phyloP scores from a whole-genome alignment of 768 basidiomycete species.

The Krasilnikovozyma curviuscula region DNA sequence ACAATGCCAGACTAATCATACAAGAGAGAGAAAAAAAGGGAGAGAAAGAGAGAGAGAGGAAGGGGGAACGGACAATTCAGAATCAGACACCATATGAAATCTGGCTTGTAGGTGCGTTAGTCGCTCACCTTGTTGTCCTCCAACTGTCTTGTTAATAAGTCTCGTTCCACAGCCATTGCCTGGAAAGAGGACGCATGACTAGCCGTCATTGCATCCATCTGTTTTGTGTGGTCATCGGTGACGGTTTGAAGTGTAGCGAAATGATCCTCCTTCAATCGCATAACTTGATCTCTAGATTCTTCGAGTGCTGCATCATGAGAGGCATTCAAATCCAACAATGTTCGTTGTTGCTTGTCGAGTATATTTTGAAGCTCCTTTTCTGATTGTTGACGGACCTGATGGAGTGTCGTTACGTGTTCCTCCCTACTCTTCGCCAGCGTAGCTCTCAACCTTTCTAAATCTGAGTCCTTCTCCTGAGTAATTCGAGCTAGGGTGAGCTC shows the following conservation, averaged over 20 bases:
- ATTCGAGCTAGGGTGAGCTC: slow-evolving; percentile 30
- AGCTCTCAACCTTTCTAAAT: slow-evolving; percentile 22
- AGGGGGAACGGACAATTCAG: too few relatives aligned
- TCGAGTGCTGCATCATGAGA: too few relatives aligned
- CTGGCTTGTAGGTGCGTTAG: too few relatives aligned
- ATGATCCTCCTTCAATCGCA: slow-evolving; percentile 39
- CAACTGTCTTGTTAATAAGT: too few relatives aligned
- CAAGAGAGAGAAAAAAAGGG: too few relatives aligned
- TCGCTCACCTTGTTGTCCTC: too few relatives aligned
- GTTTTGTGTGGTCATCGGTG: slow-evolving; percentile 18
- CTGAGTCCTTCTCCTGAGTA: slow-evolving; percentile 34
- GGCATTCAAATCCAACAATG: too few relatives aligned
- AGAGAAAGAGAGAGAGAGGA: too few relatives aligned
- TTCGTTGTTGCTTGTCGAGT: slow-evolving; percentile 29
- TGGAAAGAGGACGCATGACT: slow-evolving; percentile 30
- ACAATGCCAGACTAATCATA: too few relatives aligned
- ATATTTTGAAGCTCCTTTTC: neutral
- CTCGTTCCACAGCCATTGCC: too few relatives aligned
- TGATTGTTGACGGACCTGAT: neutral
- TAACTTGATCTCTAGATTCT: too few relatives aligned
- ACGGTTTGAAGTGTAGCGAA: slow-evolving; percentile 31
- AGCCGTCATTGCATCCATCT: slow-evolving; percentile 15
- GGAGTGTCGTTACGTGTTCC: slow-evolving; percentile 4
- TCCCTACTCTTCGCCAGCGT: slow-evolving; percentile 4
- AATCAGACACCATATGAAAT: too few relatives aligned